Base-by-base conservation (phyloP, 1,139 yeast genomes). In the Geotrichum aggregatum region DNA sequence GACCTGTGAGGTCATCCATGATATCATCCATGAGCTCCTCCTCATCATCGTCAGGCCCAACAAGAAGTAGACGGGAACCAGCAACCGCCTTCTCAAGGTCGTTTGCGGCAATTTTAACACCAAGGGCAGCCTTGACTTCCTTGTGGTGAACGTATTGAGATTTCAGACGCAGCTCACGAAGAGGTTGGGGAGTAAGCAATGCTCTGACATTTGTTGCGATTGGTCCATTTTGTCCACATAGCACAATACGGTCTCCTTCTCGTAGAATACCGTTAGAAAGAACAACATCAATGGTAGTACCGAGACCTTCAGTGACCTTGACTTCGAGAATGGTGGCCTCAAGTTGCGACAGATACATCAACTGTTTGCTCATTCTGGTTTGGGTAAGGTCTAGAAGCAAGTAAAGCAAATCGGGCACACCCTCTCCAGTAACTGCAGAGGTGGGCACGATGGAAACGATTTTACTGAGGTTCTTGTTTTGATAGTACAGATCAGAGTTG, bases 1-100 rank as follows among this genome's bases (percentile, higher is more conserved):
- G 77, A 46, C 96, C 97, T 40, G 98, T 89, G 69, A 92, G 78
- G 71, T 92, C 99, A 65, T 92, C 97, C 98, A 94, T 94, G 56
- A 92, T 97, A 61, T 92, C 98, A 69, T 92, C 98, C 95, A 87
- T 87, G 63, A 92, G 68, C 55, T 92, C 98, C 55, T 94, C 98
- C 73, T 92, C 98, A 64, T 92, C 97, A 62, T 94, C 99, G 58
- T 88, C 97, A 61, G 92, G 96, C 41, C 96, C 96, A 60, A 89
- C 97, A 62, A 92, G 94, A 60, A 94, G 74, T 71, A 92, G 77
- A 68, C 98, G 81, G 33, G 98, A 94, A 73, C 99, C 99, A 49
- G 99, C 98, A 68, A 92, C 96, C 7, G 99, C 98, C 75, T 92
- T 92, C 66, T 94, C 98, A 63, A 92, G 79, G 69, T 92, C 98